phyloP scores from a whole-genome alignment of 164 flowering plant species.

The Platanus orientalis region DNA sequence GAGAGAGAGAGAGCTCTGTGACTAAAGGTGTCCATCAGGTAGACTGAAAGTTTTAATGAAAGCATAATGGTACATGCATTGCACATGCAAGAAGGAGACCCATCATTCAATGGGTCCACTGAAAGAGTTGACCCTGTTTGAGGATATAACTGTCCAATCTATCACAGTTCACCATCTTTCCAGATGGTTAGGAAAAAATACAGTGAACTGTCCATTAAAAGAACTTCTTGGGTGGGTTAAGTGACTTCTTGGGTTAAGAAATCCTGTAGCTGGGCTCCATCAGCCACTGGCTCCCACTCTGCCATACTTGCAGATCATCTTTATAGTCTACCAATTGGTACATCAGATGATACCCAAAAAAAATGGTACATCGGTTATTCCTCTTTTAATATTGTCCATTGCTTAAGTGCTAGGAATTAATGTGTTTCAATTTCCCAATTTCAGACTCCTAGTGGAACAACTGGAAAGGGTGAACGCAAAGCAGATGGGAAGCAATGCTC shows the following conservation, averaged over 20 bases:
- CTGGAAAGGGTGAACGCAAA: conserved; percentile 59
- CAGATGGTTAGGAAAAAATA: neutral
- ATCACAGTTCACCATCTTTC: neutral
- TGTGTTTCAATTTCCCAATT: conserved; percentile 18
- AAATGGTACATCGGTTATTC: too few relatives aligned
- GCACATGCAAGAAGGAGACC: conserved; percentile 2
- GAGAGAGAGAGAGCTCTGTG: neutral
- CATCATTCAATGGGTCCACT: neutral
- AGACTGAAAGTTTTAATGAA: neutral
- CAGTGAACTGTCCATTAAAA: neutral
- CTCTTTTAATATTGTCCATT: neutral
- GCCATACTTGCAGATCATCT: too few relatives aligned
- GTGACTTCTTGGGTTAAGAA: too few relatives aligned
- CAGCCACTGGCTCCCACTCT: too few relatives aligned
- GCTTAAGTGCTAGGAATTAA: neutral
- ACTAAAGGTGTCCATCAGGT: neutral
- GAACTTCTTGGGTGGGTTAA: too few relatives aligned
- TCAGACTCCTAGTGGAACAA: conserved; percentile 76
- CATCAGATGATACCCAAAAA: too few relatives aligned
- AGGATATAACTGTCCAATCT: neutral
- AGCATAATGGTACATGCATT: neutral
- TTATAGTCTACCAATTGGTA: neutral
- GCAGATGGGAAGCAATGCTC: conserved; percentile 65
- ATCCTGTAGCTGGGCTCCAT: too few relatives aligned
- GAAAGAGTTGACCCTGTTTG: neutral